These are phyloP conservation scores for Fraxinus xanthoxyloides DNA, from an alignment of 305 asterid species.

Conservation along the genomic window DNA sequence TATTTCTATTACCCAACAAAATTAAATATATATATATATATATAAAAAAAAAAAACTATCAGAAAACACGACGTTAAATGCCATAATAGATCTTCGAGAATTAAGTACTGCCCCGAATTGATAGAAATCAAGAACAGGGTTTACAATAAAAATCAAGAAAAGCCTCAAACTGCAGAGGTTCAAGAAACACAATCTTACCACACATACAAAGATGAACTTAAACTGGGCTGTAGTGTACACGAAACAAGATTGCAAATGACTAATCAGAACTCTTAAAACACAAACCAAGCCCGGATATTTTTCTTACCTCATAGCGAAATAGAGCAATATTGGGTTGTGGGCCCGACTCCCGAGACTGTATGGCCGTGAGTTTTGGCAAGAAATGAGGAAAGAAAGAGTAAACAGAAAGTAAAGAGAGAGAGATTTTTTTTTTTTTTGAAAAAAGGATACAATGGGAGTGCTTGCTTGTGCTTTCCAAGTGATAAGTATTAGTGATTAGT, in stretches of 20 bases:
- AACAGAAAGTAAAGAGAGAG: not conserved
- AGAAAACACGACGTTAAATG: not conserved
- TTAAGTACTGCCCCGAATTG: not conserved
- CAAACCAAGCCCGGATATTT: not conserved
- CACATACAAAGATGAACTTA: not conserved
- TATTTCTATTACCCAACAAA: not conserved
- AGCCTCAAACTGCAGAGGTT: not conserved
- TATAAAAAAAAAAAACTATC: not conserved
- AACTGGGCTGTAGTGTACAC: not conserved
- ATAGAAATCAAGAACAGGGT: constrained; percentile 8
- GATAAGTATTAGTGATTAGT: constrained; percentile 23
- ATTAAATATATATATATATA: not conserved
- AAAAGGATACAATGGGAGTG: not conserved
- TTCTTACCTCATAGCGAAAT: constrained; percentile 25
- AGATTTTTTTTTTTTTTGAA: too few species aligned
- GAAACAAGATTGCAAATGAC: not conserved
- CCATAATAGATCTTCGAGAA: not conserved
- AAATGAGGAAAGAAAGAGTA: constrained; percentile 31
- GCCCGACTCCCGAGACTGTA: constrained; percentile 17
- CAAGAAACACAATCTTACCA: not conserved
- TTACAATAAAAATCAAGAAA: not conserved
- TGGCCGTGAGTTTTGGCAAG: constrained; percentile 62
- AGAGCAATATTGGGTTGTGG: constrained; percentile 18
- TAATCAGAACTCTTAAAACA: not conserved
- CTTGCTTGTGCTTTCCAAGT: constrained; percentile 17